A percentile compares a stretch with the other conserved stretches of the same genome.
phyloP scores from a whole-genome alignment of 1,139 yeast species.

The Candida sp. region DNA sequence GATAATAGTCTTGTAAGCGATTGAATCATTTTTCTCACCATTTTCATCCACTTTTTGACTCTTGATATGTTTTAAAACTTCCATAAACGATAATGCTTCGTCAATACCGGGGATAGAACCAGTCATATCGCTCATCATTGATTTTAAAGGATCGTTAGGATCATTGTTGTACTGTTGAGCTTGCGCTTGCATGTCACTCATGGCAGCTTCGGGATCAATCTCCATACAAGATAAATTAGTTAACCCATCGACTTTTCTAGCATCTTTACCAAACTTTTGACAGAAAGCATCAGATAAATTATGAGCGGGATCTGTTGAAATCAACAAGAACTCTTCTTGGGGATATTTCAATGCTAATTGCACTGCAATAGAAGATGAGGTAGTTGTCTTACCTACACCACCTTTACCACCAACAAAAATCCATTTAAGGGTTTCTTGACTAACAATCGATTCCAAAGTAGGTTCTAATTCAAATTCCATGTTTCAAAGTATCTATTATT shows the following conservation, averaged over 20 bases:
- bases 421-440: constrained; percentile 82
- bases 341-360: constrained; percentile 85
- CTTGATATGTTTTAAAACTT: constrained; percentile 94
- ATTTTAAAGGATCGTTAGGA: constrained; percentile 57
- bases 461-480: constrained; percentile 61
- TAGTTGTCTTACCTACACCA: constrained; percentile 98
- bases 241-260: constrained; percentile 88
- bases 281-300: constrained; percentile 97
- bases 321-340: constrained; percentile 74
- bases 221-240: constrained; percentile 94
- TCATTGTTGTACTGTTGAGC: constrained; percentile 54
- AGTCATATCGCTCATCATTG: constrained; percentile 87
- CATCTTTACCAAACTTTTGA: constrained; percentile 96
- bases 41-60: constrained; percentile 48
- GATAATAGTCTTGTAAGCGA: constrained; percentile 75
- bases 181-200: constrained; percentile 80
- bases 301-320: constrained; percentile 98
- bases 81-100: constrained; percentile 97
- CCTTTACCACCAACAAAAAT: constrained; percentile 99
- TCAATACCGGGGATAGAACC: constrained; percentile 97
- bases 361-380: constrained; percentile 92
- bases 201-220: constrained; percentile 92
- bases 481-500: background rate
- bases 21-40: constrained; percentile 17
- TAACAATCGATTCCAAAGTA: constrained; percentile 59